These are phyloP conservation scores for Fusarium secorum DNA, from an alignment of 2,329 filamentous ascomycete species.

Conservation along the genomic window DNA sequence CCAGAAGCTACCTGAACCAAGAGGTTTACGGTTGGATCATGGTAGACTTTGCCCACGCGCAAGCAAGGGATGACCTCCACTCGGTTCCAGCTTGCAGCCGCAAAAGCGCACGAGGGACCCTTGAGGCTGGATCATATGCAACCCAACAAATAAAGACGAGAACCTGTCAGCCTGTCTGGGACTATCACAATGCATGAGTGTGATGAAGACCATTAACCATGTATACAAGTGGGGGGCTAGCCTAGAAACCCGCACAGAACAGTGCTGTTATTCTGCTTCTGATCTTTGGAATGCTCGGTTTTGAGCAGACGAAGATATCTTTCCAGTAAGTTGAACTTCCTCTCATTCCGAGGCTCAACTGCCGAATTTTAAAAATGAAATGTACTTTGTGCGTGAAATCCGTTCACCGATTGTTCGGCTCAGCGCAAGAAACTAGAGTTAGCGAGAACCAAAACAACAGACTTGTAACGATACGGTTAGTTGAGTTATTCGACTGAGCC, in stretches of 20 bases:
- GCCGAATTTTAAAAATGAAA: neutral
- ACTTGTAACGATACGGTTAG: constrained; percentile 23
- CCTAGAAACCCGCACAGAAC: neutral
- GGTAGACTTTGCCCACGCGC: constrained; percentile 1
- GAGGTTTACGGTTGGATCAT: neutral
- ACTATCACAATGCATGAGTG: constrained; percentile 1
- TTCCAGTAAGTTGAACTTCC: neutral
- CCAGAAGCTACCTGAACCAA: constrained; percentile 1
- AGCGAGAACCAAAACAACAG: constrained; percentile 1
- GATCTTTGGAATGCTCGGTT: neutral
- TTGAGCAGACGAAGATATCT: neutral
- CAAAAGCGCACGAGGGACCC: constrained; percentile 12
- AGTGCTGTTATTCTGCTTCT: neutral
- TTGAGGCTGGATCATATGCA: constrained; percentile 21
- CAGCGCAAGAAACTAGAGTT: constrained; percentile 1
- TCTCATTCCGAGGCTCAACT: neutral
- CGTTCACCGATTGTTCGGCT: constrained; percentile 17
- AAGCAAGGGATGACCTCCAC: constrained; percentile 10
- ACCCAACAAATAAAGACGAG: neutral
- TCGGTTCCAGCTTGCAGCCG: neutral
- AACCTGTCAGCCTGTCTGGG: constrained; percentile 3
- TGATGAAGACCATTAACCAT: constrained; percentile 13
- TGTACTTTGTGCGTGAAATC: constrained; percentile 14
- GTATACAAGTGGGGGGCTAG: constrained; percentile 11
- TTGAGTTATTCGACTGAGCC: neutral